Percentiles rank a stretch among this genome's conserved stretches.
Conservation (phyloP, 2,329 filamentous ascomycete species). For the Claviceps lovelessii region DNA sequence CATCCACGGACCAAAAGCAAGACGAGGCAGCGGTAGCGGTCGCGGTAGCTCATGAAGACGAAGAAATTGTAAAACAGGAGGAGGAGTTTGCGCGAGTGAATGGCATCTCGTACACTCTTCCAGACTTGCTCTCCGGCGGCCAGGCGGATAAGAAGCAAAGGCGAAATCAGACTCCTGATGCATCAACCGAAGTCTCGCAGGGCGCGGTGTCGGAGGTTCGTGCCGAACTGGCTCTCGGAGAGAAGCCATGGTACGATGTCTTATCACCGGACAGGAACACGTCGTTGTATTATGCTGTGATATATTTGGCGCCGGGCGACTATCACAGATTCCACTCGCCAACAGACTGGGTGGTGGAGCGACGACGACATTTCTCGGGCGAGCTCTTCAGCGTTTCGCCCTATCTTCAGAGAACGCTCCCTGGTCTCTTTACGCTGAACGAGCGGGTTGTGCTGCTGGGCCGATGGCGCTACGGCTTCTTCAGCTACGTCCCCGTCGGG, state of each 20-base stretch:
- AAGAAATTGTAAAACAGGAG: slow-evolving; percentile 60
- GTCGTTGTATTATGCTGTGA: slow-evolving; percentile 79
- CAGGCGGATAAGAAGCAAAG: slow-evolving; percentile 29
- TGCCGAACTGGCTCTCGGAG: slow-evolving; percentile 65
- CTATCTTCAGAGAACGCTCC: slow-evolving; percentile 82
- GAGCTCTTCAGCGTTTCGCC: slow-evolving; percentile 92
- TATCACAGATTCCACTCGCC: slow-evolving; percentile 98
- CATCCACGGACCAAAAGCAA: slow-evolving; percentile 10
- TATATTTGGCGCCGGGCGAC: slow-evolving; percentile 93
- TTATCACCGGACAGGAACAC: slow-evolving; percentile 48
- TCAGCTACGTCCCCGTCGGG: slow-evolving; percentile 87
- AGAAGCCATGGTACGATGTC: slow-evolving; percentile 56
- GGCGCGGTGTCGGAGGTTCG: slow-evolving; percentile 71
- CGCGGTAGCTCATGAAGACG: slow-evolving; percentile 30
- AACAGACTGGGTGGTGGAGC: slow-evolving; percentile 86
- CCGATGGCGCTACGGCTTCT: slow-evolving; percentile 94
- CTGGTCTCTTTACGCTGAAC: slow-evolving; percentile 90
- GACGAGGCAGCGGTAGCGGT: slow-evolving; percentile 6
- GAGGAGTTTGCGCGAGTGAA: slow-evolving; percentile 92
- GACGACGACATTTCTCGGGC: slow-evolving; percentile 89
- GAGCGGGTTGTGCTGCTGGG: slow-evolving; percentile 89
- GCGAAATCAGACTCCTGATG: slow-evolving; percentile 49
- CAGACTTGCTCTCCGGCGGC: slow-evolving; percentile 82
- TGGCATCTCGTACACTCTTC: slow-evolving; percentile 87
- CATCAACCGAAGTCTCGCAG: slow-evolving; percentile 48